Evolutionary conservation across 345 rosid genomes (phyloP).

Genomic region (Arabidopsis arenosa): DNA sequence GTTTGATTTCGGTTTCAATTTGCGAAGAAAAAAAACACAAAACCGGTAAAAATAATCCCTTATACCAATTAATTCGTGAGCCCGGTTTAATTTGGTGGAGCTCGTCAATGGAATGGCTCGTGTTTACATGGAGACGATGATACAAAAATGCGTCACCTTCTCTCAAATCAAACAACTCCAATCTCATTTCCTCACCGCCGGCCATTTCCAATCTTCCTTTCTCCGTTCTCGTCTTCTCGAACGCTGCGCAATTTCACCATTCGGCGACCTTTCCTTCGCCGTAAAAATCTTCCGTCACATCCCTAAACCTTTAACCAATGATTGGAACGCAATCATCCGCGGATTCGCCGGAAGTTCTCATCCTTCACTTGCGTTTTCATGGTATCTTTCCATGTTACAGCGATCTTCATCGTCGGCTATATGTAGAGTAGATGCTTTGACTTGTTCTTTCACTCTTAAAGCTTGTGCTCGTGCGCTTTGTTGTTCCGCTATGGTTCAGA

Average conservation of each 20-base stretch:
- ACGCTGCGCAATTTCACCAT: constrained; percentile 64
- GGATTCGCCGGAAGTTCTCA: constrained; percentile 61
- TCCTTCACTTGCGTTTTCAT: constrained; percentile 60
- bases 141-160: constrained; percentile 52
- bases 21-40: not conserved
- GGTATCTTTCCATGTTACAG: constrained; percentile 62
- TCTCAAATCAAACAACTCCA: constrained; percentile 72
- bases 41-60: not conserved
- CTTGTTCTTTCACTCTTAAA: constrained; percentile 79
- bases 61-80: not conserved
- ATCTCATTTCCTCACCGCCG: constrained; percentile 63
- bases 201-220: constrained; percentile 53
- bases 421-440: constrained; percentile 69
- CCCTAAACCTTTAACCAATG: constrained; percentile 69
- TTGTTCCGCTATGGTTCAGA: constrained; percentile 53
- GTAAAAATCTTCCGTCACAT: constrained; percentile 53
- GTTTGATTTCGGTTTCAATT: not conserved
- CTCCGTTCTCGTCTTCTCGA: constrained; percentile 81
- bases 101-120: constrained; percentile 43
- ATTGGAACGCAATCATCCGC: constrained; percentile 87
- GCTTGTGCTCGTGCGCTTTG: constrained; percentile 78
- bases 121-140: constrained; percentile 49
- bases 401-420: constrained; percentile 42
- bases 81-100: not conserved
- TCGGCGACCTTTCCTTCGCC: constrained; percentile 66